A percentile compares a stretch with the other conserved stretches of the same genome.
Conservation (phyloP, 345 rosid species). For the Noccaea caerulescens region DNA sequence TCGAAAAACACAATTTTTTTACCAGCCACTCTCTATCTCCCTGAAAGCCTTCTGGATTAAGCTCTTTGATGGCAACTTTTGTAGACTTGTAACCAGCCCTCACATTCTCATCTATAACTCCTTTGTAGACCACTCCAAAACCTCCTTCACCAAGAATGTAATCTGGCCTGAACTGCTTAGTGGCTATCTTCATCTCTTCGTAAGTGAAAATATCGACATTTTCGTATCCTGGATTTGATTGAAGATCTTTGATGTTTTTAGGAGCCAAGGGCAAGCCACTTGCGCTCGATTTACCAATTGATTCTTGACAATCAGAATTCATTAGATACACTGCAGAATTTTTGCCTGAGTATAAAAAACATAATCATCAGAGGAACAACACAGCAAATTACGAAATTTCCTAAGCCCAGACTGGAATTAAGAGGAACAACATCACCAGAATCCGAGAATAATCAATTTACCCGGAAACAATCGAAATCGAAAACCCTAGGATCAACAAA, state of each 20-base stretch:
- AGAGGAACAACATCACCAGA: not conserved
- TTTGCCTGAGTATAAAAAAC: slow-evolving; percentile 3
- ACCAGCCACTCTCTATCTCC: slow-evolving; percentile 99
- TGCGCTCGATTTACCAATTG: slow-evolving; percentile 26
- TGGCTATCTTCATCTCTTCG: slow-evolving; percentile 80
- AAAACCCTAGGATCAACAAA: not conserved
- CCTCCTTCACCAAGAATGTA: slow-evolving; percentile 95
- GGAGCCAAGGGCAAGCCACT: slow-evolving; percentile 46
- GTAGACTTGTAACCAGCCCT: slow-evolving; percentile 65
- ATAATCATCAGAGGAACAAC: not conserved
- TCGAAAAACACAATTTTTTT: slow-evolving; percentile 7
- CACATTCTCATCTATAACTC: slow-evolving; percentile 69
- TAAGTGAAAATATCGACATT: slow-evolving; percentile 87
- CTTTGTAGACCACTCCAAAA: slow-evolving; percentile 91
- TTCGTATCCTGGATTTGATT: slow-evolving; percentile 59
- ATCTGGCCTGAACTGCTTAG: slow-evolving; percentile 83
- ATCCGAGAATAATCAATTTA: not conserved
- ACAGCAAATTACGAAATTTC: not conserved
- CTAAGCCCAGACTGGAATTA: too few species aligned
- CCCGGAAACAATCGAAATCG: not conserved
- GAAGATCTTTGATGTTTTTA: slow-evolving; percentile 81
- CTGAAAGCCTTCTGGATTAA: slow-evolving; percentile 88
- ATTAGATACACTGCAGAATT: slow-evolving; percentile 29
- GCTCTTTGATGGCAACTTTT: slow-evolving; percentile 86
- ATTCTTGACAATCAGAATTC: slow-evolving; percentile 41